Conservation (phyloP, 1,139 yeast genomes). For the Yamadazyma atlantica region DNA sequence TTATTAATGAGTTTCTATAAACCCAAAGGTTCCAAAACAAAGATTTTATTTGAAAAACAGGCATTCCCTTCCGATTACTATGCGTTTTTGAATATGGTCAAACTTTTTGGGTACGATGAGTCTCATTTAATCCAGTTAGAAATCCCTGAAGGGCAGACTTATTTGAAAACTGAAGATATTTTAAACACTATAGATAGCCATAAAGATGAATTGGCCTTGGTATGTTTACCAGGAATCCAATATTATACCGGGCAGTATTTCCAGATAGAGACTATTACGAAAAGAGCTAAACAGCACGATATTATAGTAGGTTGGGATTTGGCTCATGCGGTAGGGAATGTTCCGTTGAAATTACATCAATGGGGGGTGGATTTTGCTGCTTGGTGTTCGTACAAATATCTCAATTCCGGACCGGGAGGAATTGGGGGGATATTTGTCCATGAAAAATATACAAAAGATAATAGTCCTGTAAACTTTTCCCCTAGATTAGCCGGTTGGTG, state of each 20-base stretch:
- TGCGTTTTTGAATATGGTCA: constrained; percentile 75
- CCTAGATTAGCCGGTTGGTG: constrained; percentile 96
- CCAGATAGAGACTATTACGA: constrained; percentile 68
- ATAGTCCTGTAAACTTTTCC: constrained; percentile 31
- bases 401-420: constrained; percentile 92
- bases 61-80: constrained; percentile 94
- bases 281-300: constrained; percentile 44
- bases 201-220: constrained; percentile 66
- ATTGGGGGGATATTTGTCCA: constrained; percentile 83
- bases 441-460: constrained; percentile 43
- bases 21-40: constrained; percentile 59
- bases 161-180: constrained; percentile 64
- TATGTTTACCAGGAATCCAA: constrained; percentile 86
- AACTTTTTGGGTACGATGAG: constrained; percentile 58
- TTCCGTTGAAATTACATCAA: constrained; percentile 70
- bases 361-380: constrained; percentile 94
- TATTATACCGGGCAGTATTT: constrained; percentile 90
- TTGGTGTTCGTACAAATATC: constrained; percentile 91
- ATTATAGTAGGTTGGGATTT: constrained; percentile 90
- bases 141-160: constrained; percentile 57
- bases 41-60: constrained; percentile 78
- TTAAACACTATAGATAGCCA: constrained; percentile 53
- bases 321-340: constrained; percentile 94
- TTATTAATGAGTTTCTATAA: constrained; percentile 71
- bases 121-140: constrained; percentile 63